These are phyloP conservation scores for Cyphellophora europaea DNA, from an alignment of 2,329 filamentous ascomycete species.

Conservation along the genomic window DNA sequence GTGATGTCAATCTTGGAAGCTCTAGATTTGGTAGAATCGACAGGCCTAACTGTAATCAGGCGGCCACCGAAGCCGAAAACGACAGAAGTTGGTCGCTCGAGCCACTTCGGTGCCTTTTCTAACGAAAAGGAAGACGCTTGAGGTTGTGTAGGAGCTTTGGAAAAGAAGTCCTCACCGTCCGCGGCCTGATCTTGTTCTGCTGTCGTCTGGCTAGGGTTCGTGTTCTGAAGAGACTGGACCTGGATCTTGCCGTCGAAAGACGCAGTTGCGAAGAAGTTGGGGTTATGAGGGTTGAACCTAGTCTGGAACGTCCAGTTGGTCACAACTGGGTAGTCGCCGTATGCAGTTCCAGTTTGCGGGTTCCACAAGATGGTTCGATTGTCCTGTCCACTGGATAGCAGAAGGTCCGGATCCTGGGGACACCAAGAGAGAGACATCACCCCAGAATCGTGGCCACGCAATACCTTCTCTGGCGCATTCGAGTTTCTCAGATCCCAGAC, in stretches of 20 bases:
- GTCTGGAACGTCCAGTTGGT: slow-evolving; percentile 99
- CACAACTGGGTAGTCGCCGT: slow-evolving; percentile 90
- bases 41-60: slow-evolving; percentile 61
- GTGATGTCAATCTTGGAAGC: slow-evolving; percentile 74
- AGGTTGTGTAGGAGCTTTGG: slow-evolving; percentile 82
- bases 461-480: slow-evolving; percentile 75
- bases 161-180: slow-evolving; percentile 94
- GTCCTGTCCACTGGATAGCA: slow-evolving; percentile 93
- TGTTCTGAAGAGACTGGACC: slow-evolving; percentile 89
- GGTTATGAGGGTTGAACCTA: slow-evolving; percentile 86
- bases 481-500: slow-evolving; percentile 96
- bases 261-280: slow-evolving; percentile 83
- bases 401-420: slow-evolving; percentile 73
- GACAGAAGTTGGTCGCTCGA: slow-evolving; percentile 72
- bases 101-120: slow-evolving; percentile 78
- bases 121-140: slow-evolving; percentile 86
- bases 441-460: slow-evolving; percentile 89
- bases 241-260: slow-evolving; percentile 96
- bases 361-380: slow-evolving; percentile 96
- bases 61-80: slow-evolving; percentile 96
- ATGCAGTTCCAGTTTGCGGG: slow-evolving; percentile 75
- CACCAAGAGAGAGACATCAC: slow-evolving; percentile 95
- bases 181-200: slow-evolving; percentile 54
- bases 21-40: slow-evolving; percentile 52
- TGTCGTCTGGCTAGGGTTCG: slow-evolving; percentile 61